phyloP scores from a whole-genome alignment of 1,139 yeast species.

The Suhomyces wounanorum region DNA sequence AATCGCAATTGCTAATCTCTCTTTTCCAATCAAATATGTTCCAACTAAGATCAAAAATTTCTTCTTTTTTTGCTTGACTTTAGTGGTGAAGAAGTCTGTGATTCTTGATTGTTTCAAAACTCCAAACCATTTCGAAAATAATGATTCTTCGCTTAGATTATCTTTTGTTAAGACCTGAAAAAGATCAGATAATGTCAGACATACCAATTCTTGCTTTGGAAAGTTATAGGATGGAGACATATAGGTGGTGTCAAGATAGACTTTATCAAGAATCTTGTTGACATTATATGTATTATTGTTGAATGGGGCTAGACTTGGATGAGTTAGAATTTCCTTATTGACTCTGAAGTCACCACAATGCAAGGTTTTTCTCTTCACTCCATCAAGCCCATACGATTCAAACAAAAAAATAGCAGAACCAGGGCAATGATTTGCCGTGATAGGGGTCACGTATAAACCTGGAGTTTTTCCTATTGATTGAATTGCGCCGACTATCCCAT shows the following conservation, averaged over 20 bases:
- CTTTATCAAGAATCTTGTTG: constrained; percentile 39
- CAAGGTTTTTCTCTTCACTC: constrained; percentile 40
- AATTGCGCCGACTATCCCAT: constrained; percentile 3
- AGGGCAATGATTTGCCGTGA: constrained; percentile 95
- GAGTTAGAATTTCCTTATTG: constrained; percentile 43
- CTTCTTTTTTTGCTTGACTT: constrained; percentile 28
- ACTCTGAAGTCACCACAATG: constrained; percentile 97
- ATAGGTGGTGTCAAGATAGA: constrained; percentile 89
- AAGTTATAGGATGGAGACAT: constrained; percentile 71
- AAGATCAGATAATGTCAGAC: constrained; percentile 58
- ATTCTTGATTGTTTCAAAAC: constrained; percentile 40
- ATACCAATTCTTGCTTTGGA: constrained; percentile 74
- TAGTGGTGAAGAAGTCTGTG: constrained; percentile 43
- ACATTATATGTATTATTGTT: constrained; percentile 24
- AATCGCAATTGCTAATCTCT: constrained; percentile 70
- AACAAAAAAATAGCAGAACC: constrained; percentile 85
- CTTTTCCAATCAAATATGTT: constrained; percentile 90
- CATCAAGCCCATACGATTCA: constrained; percentile 45
- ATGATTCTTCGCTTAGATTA: constrained; percentile 19
- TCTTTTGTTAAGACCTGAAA: constrained; percentile 38
- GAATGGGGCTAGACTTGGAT: constrained; percentile 33
- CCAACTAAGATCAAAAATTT: constrained; percentile 73
- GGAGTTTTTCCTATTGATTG: constrained; percentile 23
- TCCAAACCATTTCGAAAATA: constrained; percentile 44
- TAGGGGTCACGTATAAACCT: constrained; percentile 57